Evolutionary conservation across 768 basidiomycete species (phyloP).

Genomic region (Tricholoma matsutake): DNA sequence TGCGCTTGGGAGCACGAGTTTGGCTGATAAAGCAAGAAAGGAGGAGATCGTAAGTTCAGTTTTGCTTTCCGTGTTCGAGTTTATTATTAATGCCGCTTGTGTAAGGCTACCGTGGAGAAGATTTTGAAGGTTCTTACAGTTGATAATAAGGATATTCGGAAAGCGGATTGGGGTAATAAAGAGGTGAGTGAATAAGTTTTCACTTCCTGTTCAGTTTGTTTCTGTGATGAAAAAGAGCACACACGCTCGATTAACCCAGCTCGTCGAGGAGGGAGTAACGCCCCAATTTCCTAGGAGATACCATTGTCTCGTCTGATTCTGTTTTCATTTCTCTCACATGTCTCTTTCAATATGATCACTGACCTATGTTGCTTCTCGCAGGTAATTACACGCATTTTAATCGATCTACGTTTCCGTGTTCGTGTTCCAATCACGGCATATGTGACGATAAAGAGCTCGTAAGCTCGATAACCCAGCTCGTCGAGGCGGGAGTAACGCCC

Average conservation of each 20-base stretch:
- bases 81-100: neutral
- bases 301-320: constrained; percentile 39
- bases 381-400: constrained; percentile 16
- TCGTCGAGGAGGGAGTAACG: constrained; percentile 95
- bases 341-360: constrained; percentile 4
- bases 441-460: constrained; percentile 72
- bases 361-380: constrained; percentile 10
- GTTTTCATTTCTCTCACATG: neutral
- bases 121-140: constrained; percentile 73
- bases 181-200: constrained; percentile 58
- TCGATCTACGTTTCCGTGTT: neutral
- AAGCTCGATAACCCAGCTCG: constrained; percentile 88
- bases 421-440: neutral
- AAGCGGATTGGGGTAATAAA: constrained; percentile 93
- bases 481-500: constrained; percentile 85
- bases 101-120: constrained; percentile 84
- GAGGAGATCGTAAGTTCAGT: constrained; percentile 77
- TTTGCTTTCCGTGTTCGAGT: neutral
- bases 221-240: constrained; percentile 73
- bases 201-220: neutral
- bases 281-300: constrained; percentile 73
- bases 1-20: constrained; percentile 65
- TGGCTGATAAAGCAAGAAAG: constrained; percentile 94
- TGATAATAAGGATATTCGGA: constrained; percentile 87
- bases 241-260: constrained; percentile 87